Base-by-base conservation (phyloP, 2,329 filamentous ascomycete genomes). In the Scytalidium sp. region DNA sequence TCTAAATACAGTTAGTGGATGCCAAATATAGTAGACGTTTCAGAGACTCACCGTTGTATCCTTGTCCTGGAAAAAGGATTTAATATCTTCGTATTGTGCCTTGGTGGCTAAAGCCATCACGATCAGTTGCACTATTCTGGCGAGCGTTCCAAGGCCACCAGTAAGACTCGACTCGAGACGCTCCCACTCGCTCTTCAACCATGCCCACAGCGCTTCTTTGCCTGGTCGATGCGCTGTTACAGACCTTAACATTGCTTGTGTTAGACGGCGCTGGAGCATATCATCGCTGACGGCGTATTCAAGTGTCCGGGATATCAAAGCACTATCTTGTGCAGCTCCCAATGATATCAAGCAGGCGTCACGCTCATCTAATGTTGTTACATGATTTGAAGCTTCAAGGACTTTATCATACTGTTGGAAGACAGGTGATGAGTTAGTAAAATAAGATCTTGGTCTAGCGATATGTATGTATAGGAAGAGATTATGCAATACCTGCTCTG, bases 1-100 rank as follows among this genome's bases (percentile, higher is more conserved):
- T 25, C 55, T 57, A 45, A 21, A 6, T 10, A 3, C n/a, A n/a
- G n/a, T n/a, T n/a, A n/a, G n/a, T n/a, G n/a, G n/a, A n/a, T n/a
- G n/a, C n/a, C n/a, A n/a, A n/a, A n/a, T n/a, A n/a, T n/a, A n/a
- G n/a, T n/a, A n/a, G n/a, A n/a, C n/a, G n/a, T n/a, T n/a, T n/a
- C n/a, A n/a, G n/a, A 25, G 41, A 50, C 50, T 44, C 29, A 49
- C 51, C 10, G 43, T 27, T 13, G 45, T 51, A 36, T 54, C 42
- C 41, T 51, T 49, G 2, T 25, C 40, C 19, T 49, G 27, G 36
- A 54, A 54, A 27, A 46, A 51, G 3, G 15, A 40, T 25, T 50
- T 49, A 3, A 51, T 49, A 47, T 54, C 49, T 19, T 49, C 36
- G 27, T 32, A 51, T 19, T 51, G 49, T 32, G 42, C 46, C 43